phyloP scores from a whole-genome alignment of 1,284 basidiomycete species.

The Gymnopus androsaceus region DNA sequence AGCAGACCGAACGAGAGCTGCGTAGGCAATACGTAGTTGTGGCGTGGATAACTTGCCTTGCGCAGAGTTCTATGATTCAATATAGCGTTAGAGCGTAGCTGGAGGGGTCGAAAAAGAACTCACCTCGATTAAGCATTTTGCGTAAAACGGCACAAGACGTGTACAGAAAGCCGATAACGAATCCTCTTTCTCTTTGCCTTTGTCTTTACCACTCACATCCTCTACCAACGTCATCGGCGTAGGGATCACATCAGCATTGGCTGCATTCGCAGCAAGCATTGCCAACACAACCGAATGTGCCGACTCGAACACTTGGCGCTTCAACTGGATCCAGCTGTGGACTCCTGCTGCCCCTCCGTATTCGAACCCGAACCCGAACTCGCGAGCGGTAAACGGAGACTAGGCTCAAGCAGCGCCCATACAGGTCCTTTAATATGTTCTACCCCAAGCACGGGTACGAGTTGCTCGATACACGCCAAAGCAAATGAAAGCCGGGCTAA shows the following conservation, averaged over 20 bases:
- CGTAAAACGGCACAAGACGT: slow-evolving; percentile 68
- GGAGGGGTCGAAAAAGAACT: slow-evolving; percentile 22
- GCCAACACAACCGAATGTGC: slow-evolving; percentile 75
- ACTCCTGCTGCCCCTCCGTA: slow-evolving; percentile 43
- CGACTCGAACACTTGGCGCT: slow-evolving; percentile 73
- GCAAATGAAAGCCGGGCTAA: slow-evolving; percentile 57
- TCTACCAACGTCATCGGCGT: background rate
- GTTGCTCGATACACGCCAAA: slow-evolving; percentile 69
- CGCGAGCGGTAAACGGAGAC: slow-evolving; percentile 28
- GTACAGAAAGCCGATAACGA: slow-evolving; percentile 39
- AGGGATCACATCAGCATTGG: background rate
- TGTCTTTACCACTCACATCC: background rate
- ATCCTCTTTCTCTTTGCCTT: slow-evolving; percentile 1
- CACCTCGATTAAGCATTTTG: slow-evolving; percentile 65
- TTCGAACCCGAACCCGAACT: slow-evolving; percentile 35
- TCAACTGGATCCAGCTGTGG: slow-evolving; percentile 29
- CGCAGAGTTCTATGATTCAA: slow-evolving; percentile 55
- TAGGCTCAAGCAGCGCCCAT: slow-evolving; percentile 64
- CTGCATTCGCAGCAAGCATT: slow-evolving; percentile 57
- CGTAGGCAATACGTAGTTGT: slow-evolving; percentile 68
- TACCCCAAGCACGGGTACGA: slow-evolving; percentile 57
- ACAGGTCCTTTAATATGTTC: slow-evolving; percentile 51
- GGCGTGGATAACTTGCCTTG: slow-evolving; percentile 56
- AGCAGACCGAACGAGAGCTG: slow-evolving; percentile 59
- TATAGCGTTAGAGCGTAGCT: background rate